Conservation (phyloP, 2,329 filamentous ascomycete species). For the Microsporum canis region DNA sequence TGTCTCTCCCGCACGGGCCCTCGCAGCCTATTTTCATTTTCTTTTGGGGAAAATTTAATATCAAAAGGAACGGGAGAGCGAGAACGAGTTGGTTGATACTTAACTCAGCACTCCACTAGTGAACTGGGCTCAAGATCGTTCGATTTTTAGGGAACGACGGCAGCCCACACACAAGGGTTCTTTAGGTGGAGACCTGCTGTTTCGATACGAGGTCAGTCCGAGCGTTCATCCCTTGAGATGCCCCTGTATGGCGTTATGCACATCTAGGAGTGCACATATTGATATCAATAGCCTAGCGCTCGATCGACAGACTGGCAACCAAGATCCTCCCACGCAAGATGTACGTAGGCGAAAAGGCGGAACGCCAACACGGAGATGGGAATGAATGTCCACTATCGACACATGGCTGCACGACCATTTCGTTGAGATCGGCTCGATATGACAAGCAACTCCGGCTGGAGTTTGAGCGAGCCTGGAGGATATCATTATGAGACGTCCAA, state of each 20-base stretch:
- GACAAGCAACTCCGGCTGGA: neutral
- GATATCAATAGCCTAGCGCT: neutral
- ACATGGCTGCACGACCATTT: constrained; percentile 2
- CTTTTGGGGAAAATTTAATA: neutral
- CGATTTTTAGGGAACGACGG: no score
- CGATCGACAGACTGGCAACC: neutral
- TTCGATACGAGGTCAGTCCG: neutral
- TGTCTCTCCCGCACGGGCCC: neutral
- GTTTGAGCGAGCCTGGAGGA: neutral
- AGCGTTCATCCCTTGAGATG: neutral
- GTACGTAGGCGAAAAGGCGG: neutral
- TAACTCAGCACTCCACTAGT: no score
- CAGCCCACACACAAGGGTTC: no score
- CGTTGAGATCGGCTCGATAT: neutral
- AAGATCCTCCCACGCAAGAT: neutral
- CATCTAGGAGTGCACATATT: neutral
- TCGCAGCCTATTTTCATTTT: no score
- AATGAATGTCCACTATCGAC: neutral
- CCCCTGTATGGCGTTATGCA: neutral
- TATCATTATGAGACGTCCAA: neutral
- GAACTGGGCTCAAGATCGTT: no score
- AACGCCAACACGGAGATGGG: neutral
- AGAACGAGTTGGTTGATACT: neutral
- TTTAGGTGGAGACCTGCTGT: neutral
- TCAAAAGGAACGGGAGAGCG: neutral